Percentiles rank a stretch among this genome's conserved stretches.
These are phyloP conservation scores for Lactifluus hygrophoroides DNA, from an alignment of 768 basidiomycete genomes.

Conservation along the genomic window DNA sequence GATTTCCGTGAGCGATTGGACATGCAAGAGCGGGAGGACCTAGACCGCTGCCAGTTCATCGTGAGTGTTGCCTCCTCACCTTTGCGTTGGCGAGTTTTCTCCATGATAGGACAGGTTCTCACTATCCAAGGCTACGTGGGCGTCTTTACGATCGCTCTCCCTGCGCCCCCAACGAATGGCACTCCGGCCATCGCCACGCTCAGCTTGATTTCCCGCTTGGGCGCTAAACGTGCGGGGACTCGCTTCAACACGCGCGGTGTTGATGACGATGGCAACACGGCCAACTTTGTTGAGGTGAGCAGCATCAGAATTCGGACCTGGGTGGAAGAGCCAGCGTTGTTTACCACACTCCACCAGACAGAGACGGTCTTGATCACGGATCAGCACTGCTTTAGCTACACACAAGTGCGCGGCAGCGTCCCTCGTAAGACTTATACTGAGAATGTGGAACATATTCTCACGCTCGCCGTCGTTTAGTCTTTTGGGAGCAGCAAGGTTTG, in stretches of 20 bases:
- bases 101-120: slow-evolving; percentile 45
- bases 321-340: background rate
- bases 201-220: slow-evolving; percentile 76
- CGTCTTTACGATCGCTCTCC: slow-evolving; percentile 67
- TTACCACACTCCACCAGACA: slow-evolving; percentile 43
- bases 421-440: slow-evolving; percentile 57
- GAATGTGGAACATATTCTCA: background rate
- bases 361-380: slow-evolving; percentile 86
- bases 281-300: slow-evolving; percentile 91
- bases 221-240: slow-evolving; percentile 94
- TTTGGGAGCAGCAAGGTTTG: slow-evolving; percentile 97
- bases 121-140: slow-evolving; percentile 94
- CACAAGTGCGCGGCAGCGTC: slow-evolving; percentile 91
- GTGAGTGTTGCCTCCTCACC: slow-evolving; percentile 36
- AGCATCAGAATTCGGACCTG: background rate
- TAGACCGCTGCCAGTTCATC: slow-evolving; percentile 81
- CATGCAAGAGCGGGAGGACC: slow-evolving; percentile 51
- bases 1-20: slow-evolving; percentile 82
- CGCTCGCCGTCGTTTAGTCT: slow-evolving; percentile 45
- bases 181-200: slow-evolving; percentile 65
- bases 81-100: slow-evolving; percentile 8
- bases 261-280: slow-evolving; percentile 90
- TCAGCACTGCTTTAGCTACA: slow-evolving; percentile 83
- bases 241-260: slow-evolving; percentile 96
- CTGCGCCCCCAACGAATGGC: slow-evolving; percentile 67